phyloP scores from a whole-genome alignment of 352 stramenopile species.

The Pythium sp. region DNA sequence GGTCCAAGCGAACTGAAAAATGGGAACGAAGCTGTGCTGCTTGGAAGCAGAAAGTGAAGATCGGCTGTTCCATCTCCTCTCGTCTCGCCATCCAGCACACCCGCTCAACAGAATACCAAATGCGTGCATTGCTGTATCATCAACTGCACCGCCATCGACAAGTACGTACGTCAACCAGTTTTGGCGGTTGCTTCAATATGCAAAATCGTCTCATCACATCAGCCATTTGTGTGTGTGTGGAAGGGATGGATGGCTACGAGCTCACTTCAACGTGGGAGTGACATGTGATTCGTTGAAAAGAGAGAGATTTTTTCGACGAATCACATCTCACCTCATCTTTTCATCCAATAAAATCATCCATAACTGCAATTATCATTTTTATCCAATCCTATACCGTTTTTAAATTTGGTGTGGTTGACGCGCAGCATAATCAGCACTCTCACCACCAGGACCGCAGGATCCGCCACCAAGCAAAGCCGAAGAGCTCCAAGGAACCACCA shows the following conservation, averaged over 20 bases:
- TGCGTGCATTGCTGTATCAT: background rate
- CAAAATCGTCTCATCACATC: background rate
- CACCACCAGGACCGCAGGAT: conserved; percentile 2
- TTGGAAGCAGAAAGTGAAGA: background rate
- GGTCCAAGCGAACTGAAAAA: background rate
- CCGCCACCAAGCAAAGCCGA: background rate
- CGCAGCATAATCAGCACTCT: no score
- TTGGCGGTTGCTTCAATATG: background rate
- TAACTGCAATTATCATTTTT: no score
- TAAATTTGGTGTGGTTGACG: no score
- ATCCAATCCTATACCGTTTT: no score
- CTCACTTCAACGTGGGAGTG: conserved; percentile 3
- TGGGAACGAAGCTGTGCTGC: background rate
- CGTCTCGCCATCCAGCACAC: background rate
- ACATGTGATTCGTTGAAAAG: no score
- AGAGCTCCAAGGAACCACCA: background rate
- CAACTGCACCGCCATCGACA: background rate
- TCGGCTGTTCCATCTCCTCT: background rate
- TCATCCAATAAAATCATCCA: no score
- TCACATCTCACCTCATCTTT: no score
- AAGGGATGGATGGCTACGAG: background rate
- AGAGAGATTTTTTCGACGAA: no score
- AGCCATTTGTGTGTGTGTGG: background rate
- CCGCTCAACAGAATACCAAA: background rate
- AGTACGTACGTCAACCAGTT: background rate